Conservation (phyloP, 164 flowering plant species). For the Aristolochia contorta region DNA sequence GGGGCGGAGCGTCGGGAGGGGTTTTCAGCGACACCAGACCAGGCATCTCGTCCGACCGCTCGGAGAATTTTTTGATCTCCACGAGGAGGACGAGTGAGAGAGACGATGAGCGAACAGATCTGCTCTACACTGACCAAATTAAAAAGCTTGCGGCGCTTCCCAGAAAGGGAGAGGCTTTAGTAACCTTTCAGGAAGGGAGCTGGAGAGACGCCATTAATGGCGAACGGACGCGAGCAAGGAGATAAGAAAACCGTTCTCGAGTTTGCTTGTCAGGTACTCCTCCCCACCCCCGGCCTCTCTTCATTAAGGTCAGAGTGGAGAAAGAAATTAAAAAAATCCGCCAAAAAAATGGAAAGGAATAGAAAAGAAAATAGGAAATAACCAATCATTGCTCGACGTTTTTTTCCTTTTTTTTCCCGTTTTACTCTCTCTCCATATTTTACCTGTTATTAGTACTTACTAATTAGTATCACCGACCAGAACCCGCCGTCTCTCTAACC, state of each 20-base stretch:
- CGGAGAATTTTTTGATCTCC: neutral
- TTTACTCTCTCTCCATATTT: no score
- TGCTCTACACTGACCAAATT: no score
- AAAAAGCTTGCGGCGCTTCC: no score
- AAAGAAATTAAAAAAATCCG: neutral
- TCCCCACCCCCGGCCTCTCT: neutral
- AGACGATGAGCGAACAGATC: neutral
- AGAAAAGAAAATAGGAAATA: neutral
- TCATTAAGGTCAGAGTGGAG: neutral
- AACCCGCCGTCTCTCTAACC: no score
- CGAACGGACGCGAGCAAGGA: constrained; percentile 1
- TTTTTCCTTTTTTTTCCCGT: no score
- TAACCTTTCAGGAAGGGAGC: neutral
- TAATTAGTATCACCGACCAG: no score
- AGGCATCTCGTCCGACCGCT: constrained; percentile 8
- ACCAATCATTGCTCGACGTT: neutral
- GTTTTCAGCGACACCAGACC: constrained; percentile 15
- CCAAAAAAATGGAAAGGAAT: neutral
- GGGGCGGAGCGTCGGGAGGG: constrained; percentile 12
- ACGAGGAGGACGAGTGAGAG: neutral
- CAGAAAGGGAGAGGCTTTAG: neutral
- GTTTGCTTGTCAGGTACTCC: constrained; percentile 10
- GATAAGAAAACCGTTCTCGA: constrained; percentile 4
- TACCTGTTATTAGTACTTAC: no score
- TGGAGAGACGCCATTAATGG: constrained; percentile 4